A percentile compares a stretch with the other conserved stretches of the same genome.
Evolutionary conservation across 1,284 basidiomycete genomes (phyloP).

Genomic region (Malassezia caprae): DNA sequence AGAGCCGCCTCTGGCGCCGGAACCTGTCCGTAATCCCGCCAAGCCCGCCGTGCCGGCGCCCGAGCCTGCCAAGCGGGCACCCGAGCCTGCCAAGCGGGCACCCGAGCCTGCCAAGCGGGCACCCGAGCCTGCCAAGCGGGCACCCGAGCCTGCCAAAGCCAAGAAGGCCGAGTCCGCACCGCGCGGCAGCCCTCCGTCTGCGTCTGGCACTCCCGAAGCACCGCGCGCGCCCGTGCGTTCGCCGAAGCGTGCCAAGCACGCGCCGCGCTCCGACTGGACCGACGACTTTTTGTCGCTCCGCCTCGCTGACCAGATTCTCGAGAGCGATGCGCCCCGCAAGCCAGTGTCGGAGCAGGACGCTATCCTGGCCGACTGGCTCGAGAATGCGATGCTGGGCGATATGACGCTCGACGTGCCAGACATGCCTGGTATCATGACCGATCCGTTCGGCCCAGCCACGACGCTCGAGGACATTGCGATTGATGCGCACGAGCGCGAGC

Average conservation of each 20-base stretch:
- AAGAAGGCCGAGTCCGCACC: background rate
- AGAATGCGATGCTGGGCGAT: slow-evolving; percentile 26
- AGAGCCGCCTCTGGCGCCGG: background rate
- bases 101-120: too few species aligned
- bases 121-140: background rate
- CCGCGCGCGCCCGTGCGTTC: background rate
- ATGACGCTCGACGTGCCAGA: slow-evolving; percentile 6
- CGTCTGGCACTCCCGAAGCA: background rate
- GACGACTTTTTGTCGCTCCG: slow-evolving; percentile 9
- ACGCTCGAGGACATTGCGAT: slow-evolving; percentile 17
- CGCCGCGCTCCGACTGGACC: background rate
- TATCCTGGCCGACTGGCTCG: slow-evolving; percentile 41
- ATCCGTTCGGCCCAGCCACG: slow-evolving; percentile 1
- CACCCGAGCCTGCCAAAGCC: background rate
- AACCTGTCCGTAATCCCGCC: too few species aligned
- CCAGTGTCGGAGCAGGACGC: slow-evolving; percentile 29
- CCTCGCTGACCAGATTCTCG: slow-evolving; percentile 3
- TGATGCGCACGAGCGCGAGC: slow-evolving; percentile 6
- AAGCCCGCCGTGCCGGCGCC: background rate
- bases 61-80: too few species aligned
- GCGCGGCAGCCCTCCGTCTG: background rate
- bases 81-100: background rate
- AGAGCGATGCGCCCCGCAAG: background rate
- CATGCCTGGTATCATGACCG: background rate
- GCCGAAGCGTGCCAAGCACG: background rate